phyloP scores from a whole-genome alignment of 2,329 filamentous ascomycete species.

The Calycina herbarum region DNA sequence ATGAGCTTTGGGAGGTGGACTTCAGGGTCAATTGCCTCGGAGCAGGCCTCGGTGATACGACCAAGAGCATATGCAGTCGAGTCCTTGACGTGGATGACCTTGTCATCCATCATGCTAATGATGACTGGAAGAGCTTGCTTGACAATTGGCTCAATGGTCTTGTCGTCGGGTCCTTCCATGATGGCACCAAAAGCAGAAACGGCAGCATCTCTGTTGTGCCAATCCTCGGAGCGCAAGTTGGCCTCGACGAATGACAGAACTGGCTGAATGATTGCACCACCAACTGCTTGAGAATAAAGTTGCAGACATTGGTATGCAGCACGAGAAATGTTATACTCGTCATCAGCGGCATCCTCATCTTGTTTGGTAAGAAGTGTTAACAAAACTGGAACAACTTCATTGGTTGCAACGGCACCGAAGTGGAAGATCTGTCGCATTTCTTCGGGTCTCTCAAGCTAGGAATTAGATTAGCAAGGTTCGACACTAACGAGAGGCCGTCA shows the following conservation, averaged over 20 bases:
- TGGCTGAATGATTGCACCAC: constrained; percentile 77
- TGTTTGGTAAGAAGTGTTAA: constrained; percentile 90
- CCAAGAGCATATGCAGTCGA: constrained; percentile 95
- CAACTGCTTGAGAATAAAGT: constrained; percentile 91
- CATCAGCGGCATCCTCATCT: constrained; percentile 93
- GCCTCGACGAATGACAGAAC: constrained; percentile 90
- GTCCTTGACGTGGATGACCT: constrained; percentile 86
- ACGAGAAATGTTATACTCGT: constrained; percentile 95
- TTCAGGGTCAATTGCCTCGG: constrained; percentile 83
- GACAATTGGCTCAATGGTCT: constrained; percentile 87
- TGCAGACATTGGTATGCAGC: constrained; percentile 96
- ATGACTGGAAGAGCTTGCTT: constrained; percentile 92
- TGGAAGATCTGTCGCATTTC: constrained; percentile 90
- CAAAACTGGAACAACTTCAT: constrained; percentile 91
- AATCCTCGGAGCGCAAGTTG: constrained; percentile 87
- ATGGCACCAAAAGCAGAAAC: constrained; percentile 97
- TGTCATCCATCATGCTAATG: constrained; percentile 88
- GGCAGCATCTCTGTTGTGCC: constrained; percentile 92
- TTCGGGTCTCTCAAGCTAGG: constrained; percentile 34
- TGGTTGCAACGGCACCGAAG: constrained; percentile 89
- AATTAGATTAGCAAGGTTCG: constrained; percentile 6
- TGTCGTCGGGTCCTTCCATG: constrained; percentile 96
- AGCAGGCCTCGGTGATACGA: constrained; percentile 91
- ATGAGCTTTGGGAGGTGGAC: constrained; percentile 84
- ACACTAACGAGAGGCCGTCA: neutral